A percentile compares a stretch with the other conserved stretches of the same genome.
Evolutionary conservation across 2,329 filamentous ascomycete species (phyloP).

Genomic region (Stagonosporopsis chrysanthemi): DNA sequence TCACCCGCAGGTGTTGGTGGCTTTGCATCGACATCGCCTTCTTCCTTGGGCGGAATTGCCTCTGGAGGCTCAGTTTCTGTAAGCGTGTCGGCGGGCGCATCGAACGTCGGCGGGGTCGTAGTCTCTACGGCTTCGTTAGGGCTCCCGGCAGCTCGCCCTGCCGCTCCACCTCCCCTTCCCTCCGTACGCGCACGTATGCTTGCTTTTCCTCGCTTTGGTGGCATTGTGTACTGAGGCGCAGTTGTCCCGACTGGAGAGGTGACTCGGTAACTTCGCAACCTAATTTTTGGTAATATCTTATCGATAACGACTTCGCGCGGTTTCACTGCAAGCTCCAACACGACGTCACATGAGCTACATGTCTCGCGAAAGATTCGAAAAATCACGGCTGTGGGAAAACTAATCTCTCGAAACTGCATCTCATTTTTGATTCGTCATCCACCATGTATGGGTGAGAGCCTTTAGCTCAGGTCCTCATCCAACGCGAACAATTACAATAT

Average conservation of each 20-base stretch:
- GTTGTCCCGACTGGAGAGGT: slow-evolving; percentile 13
- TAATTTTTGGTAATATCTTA: slow-evolving; percentile 31
- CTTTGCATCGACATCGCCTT: slow-evolving; percentile 28
- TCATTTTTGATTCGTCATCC: slow-evolving; percentile 17
- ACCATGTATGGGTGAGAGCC: slow-evolving; percentile 9
- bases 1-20: slow-evolving; percentile 21
- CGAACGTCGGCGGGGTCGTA: slow-evolving; percentile 27
- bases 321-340: slow-evolving; percentile 4
- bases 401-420: not conserved
- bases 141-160: slow-evolving; percentile 19
- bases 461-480: slow-evolving; percentile 17
- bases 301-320: slow-evolving; percentile 33
- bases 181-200: slow-evolving; percentile 33
- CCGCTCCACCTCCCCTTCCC: slow-evolving; percentile 29
- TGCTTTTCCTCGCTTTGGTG: slow-evolving; percentile 41
- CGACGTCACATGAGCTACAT: slow-evolving; percentile 31
- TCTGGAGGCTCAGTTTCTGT: slow-evolving; percentile 5
- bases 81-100: slow-evolving; percentile 16
- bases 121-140: slow-evolving; percentile 23
- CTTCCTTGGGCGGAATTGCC: slow-evolving; percentile 30
- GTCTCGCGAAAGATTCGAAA: not conserved
- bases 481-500: slow-evolving; percentile 39
- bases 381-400: not conserved
- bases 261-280: slow-evolving; percentile 25
- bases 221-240: slow-evolving; percentile 33